phyloP scores from a whole-genome alignment of 106 monocot species.

The Hemerocallis citrina region DNA sequence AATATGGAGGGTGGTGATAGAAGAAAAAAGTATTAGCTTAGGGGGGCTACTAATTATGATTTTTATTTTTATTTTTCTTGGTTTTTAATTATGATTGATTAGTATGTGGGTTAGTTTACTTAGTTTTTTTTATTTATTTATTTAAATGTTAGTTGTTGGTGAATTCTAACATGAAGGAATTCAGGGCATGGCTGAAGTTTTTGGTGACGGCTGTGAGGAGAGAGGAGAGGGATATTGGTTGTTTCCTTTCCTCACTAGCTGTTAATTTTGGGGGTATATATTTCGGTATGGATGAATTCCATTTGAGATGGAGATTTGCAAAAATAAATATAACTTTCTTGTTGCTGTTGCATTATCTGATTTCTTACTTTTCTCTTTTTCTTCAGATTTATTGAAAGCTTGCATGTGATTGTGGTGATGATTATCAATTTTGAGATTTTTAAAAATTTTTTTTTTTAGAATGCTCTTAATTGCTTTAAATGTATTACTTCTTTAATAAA shows the following conservation, averaged over 20 bases:
- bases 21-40: conserved; percentile 1
- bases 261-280: conserved; percentile 82
- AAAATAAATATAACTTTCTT: background rate
- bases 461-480: background rate
- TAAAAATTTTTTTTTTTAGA: background rate
- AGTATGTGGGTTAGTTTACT: too few species aligned
- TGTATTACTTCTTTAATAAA: background rate
- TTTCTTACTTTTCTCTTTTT: background rate
- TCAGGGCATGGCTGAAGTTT: conserved; percentile 32
- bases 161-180: background rate
- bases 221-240: conserved; percentile 1
- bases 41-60: conserved; percentile 1
- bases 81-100: conserved; percentile 6
- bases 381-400: background rate
- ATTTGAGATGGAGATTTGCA: background rate
- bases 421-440: too few species aligned
- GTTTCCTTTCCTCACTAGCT: conserved; percentile 15
- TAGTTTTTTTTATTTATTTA: background rate
- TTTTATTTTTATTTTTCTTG: background rate
- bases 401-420: background rate
- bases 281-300: conserved; percentile 17
- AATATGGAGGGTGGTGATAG: background rate
- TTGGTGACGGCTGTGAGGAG: conserved; percentile 39
- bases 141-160: conserved; percentile 5
- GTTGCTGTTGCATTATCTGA: background rate